Percentiles rank a stretch among this genome's conserved stretches.
Evolutionary conservation across 2,329 filamentous ascomycete species (phyloP).

Genomic region (Alternaria brassicicola): DNA sequence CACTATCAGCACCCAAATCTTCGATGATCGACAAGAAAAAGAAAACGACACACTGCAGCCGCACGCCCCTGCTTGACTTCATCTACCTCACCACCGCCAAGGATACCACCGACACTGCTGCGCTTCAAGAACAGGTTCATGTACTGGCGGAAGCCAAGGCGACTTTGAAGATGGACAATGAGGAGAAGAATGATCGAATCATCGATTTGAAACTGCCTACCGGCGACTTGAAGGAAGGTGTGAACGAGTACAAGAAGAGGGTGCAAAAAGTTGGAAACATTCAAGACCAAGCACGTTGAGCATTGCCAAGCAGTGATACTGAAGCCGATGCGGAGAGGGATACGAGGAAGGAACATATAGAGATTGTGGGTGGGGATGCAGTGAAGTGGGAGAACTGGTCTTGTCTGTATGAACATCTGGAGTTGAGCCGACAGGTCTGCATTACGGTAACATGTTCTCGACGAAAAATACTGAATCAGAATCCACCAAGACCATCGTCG

Average conservation of each 20-base stretch:
- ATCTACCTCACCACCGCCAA: neutral
- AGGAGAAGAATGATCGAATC: neutral
- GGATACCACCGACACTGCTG: neutral
- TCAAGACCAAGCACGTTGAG: neutral
- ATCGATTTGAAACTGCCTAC: neutral
- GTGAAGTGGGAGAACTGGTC: neutral
- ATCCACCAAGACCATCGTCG: conserved; percentile 12
- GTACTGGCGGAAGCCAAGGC: neutral
- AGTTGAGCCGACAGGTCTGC: neutral
- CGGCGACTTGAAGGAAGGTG: neutral
- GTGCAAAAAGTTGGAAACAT: neutral
- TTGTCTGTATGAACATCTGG: neutral
- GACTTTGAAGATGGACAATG: neutral
- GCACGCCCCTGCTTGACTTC: neutral
- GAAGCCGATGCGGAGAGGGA: neutral
- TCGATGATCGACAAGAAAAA: neutral
- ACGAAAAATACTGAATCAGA: neutral
- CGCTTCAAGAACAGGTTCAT: neutral
- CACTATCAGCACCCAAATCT: neutral
- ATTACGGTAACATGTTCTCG: neutral
- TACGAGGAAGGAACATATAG: neutral
- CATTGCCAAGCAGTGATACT: neutral
- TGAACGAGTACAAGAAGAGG: neutral
- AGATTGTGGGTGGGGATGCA: neutral
- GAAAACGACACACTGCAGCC: neutral